These are phyloP conservation scores for Raffaelea ambrosiae DNA, from an alignment of 2,329 filamentous ascomycete genomes.

Conservation along the genomic window DNA sequence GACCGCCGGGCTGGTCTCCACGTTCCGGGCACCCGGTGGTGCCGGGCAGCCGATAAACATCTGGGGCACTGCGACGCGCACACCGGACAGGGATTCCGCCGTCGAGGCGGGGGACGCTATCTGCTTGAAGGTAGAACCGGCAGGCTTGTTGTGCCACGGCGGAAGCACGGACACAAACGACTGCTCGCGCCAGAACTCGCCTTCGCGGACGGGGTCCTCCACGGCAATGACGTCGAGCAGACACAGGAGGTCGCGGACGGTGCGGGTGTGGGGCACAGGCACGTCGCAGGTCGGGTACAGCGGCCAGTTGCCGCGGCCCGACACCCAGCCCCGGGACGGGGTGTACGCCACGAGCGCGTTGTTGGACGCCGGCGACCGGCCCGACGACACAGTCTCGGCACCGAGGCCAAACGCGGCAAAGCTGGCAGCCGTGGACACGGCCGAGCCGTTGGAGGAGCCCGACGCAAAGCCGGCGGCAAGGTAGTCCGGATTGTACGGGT, in stretches of 20 bases:
- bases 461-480: neutral
- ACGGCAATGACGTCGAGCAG: neutral
- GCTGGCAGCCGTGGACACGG: neutral
- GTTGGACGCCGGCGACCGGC: constrained; percentile 21
- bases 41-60: neutral
- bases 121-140: too few relatives aligned
- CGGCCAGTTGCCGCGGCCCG: constrained; percentile 44
- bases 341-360: constrained; percentile 49
- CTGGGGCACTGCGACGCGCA: neutral
- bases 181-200: neutral
- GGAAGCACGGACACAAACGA: neutral
- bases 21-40: too few relatives aligned
- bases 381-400: neutral
- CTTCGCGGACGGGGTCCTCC: neutral
- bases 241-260: neutral
- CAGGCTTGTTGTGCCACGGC: neutral
- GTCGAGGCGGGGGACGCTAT: too few relatives aligned
- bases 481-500: neutral
- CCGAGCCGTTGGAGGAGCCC: neutral
- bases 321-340: constrained; percentile 42
- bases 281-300: constrained; percentile 49
- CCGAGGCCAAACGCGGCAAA: neutral
- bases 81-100: neutral
- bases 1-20: neutral
- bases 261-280: constrained; percentile 26